Percentiles rank a stretch among this genome's conserved stretches.
These are phyloP conservation scores for Botrytis paeoniae DNA, from an alignment of 2,329 filamentous ascomycete species.

Conservation along the genomic window DNA sequence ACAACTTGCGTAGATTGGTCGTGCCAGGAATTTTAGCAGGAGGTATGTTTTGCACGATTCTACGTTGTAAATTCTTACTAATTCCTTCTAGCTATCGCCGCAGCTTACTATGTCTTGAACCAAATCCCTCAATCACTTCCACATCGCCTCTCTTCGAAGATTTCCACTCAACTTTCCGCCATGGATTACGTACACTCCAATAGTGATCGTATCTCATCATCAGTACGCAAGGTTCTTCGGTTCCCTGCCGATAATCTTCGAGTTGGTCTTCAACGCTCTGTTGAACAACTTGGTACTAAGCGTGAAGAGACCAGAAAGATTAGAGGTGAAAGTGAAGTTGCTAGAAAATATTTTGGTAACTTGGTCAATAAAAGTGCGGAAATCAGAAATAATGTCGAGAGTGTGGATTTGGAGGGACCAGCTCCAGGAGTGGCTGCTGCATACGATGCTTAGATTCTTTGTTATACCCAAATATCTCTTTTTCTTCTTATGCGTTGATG, in stretches of 20 bases:
- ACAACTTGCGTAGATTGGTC: slow-evolving; percentile 76
- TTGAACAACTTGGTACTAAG: slow-evolving; percentile 76
- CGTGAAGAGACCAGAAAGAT: slow-evolving; percentile 82
- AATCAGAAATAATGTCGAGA: slow-evolving; percentile 44
- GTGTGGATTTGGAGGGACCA: slow-evolving; percentile 38
- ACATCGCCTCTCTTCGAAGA: slow-evolving; percentile 78
- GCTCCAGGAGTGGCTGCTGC: slow-evolving; percentile 37
- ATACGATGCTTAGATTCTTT: slow-evolving; percentile 32
- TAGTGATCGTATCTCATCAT: slow-evolving; percentile 74
- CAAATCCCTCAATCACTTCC: slow-evolving; percentile 89
- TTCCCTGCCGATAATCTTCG: slow-evolving; percentile 84
- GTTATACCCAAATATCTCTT: slow-evolving; percentile 18
- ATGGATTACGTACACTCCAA: slow-evolving; percentile 94
- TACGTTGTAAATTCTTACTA: slow-evolving; percentile 36
- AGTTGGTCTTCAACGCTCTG: slow-evolving; percentile 75
- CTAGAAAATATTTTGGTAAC: slow-evolving; percentile 85
- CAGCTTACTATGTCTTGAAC: slow-evolving; percentile 75
- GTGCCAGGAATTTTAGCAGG: slow-evolving; percentile 76
- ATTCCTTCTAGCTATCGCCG: slow-evolving; percentile 59
- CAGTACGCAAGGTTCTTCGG: slow-evolving; percentile 85
- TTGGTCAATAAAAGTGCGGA: slow-evolving; percentile 65
- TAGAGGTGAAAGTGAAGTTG: slow-evolving; percentile 78
- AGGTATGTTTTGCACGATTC: slow-evolving; percentile 54
- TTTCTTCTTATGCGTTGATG: slow-evolving; percentile 15
- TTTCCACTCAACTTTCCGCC: slow-evolving; percentile 72